A percentile compares a stretch with the other conserved stretches of the same genome.
phyloP scores from a whole-genome alignment of 2,329 filamentous ascomycete species.

The Setomelanomma holmii region DNA sequence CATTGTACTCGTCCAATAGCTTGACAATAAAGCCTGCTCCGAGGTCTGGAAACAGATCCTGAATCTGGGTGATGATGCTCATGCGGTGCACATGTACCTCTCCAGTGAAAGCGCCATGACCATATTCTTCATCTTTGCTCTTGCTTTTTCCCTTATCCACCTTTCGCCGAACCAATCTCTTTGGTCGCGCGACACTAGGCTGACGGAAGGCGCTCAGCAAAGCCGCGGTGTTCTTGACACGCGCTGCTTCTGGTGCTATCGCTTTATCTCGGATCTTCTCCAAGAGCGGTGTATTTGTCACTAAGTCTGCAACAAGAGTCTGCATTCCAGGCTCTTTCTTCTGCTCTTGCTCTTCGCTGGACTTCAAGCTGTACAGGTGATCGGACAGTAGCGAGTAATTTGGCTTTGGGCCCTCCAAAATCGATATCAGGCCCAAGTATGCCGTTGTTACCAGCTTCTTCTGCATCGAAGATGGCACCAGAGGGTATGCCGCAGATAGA shows the following conservation, averaged over 20 bases:
- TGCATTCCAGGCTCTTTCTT: conserved; percentile 48
- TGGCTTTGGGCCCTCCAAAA: conserved; percentile 70
- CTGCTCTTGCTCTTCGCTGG: conserved; percentile 69
- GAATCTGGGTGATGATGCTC: conserved; percentile 86
- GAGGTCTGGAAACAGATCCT: conserved; percentile 89
- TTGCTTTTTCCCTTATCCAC: conserved; percentile 71
- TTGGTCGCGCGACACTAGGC: conserved; percentile 60
- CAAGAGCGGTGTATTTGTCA: conserved; percentile 80
- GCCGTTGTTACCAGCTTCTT: conserved; percentile 73
- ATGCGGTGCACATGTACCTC: conserved; percentile 79
- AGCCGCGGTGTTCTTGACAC: conserved; percentile 67
- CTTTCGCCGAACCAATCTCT: conserved; percentile 62
- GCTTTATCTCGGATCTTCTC: conserved; percentile 66
- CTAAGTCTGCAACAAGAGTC: conserved; percentile 80
- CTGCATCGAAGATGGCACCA: conserved; percentile 68
- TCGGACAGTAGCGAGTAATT: conserved; percentile 81
- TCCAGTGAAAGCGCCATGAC: conserved; percentile 44
- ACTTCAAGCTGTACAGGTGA: conserved; percentile 81
- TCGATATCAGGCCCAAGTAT: conserved; percentile 76
- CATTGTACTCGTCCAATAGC: conserved; percentile 78
- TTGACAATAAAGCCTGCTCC: conserved; percentile 82
- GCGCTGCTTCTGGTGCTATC: conserved; percentile 58
- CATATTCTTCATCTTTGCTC: conserved; percentile 43
- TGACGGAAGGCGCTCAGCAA: conserved; percentile 66
- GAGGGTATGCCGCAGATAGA: conserved; percentile 69